Evolutionary conservation across 768 basidiomycete genomes (phyloP), one percentile per base, ranked within the genome.

Genomic region (Leccinum subgranulosum): DNA sequence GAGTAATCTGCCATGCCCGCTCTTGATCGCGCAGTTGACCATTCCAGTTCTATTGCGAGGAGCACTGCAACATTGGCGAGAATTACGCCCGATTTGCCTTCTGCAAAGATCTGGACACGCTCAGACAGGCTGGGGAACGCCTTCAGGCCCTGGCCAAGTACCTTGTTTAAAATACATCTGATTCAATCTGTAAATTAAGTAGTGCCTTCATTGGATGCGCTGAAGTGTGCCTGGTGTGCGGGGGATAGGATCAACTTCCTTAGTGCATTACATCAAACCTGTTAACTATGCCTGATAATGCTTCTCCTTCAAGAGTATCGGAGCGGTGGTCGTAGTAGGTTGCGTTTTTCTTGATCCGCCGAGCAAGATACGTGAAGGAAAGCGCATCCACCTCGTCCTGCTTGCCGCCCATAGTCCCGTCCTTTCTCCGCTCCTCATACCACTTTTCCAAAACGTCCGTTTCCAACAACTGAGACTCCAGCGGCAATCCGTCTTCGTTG

Each of bases 21-120:
- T 25, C 6, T 39, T 10, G 19, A 45, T 43, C 45, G 19, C 53
- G 50, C 15, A 59, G 67, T 43, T 61, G 48, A 56, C 51, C 55
- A 41, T 59, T 28, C 34, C 58, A 95, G 92, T 98, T 98, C 75
- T 98, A 96, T 75, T 94, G 92, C 67, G 81, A 86, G 63, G 90
- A 92, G 56, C 95, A 98, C 68, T 81, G 85, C 27, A 73, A 74
- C 56, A 92, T 97, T 54, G 95, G 95, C 27, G 94, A 96, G 72
- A 86, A 78, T 49, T 96, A 87, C 68, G 86, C 83, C 21, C 84
- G 93, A 55, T 98, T 98, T 70, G 88, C 94, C 1, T 94, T 97
- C 79, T 98, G 97, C 80, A 99, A 99, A 70, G 96, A 98, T 66
- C 61, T 85, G 19, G 92, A 91, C 43, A 96, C 93, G 0, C 80